Conservation (phyloP, 2,329 filamentous ascomycete species). For the Colletotrichum tabaci region DNA sequence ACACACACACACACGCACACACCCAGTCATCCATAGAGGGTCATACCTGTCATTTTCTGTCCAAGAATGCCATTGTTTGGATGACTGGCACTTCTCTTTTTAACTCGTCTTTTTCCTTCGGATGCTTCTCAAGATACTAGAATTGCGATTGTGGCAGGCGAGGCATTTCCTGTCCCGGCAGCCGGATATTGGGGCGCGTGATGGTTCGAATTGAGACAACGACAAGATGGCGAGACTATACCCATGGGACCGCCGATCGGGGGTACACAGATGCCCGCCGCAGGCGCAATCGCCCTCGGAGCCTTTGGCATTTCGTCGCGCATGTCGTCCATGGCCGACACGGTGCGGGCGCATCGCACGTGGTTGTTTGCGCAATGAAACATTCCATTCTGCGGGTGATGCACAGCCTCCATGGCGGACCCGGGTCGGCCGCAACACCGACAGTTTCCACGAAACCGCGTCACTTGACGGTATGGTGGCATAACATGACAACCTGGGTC, state of each 20-base stretch:
- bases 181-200: neutral
- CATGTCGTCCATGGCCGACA: neutral
- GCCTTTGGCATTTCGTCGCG: neutral
- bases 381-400: neutral
- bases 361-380: neutral
- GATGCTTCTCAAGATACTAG: neutral
- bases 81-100: neutral
- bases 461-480: too few species aligned
- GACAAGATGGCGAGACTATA: neutral
- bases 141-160: neutral
- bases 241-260: neutral
- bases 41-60: neutral
- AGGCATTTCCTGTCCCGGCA: neutral
- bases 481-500: neutral
- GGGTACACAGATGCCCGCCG: neutral
- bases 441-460: neutral
- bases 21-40: neutral
- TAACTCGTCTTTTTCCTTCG: neutral
- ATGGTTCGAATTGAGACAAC: neutral
- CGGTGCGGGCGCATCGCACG: neutral
- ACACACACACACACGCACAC: neutral
- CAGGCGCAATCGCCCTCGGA: neutral
- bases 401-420: constrained; percentile 6
- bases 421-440: neutral
- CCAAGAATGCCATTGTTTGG: neutral